Evolutionary conservation across 2,329 filamentous ascomycete genomes (phyloP), one percentile per base, ranked within the genome.

Genomic region (Aspergillus ochraceoroseus): DNA sequence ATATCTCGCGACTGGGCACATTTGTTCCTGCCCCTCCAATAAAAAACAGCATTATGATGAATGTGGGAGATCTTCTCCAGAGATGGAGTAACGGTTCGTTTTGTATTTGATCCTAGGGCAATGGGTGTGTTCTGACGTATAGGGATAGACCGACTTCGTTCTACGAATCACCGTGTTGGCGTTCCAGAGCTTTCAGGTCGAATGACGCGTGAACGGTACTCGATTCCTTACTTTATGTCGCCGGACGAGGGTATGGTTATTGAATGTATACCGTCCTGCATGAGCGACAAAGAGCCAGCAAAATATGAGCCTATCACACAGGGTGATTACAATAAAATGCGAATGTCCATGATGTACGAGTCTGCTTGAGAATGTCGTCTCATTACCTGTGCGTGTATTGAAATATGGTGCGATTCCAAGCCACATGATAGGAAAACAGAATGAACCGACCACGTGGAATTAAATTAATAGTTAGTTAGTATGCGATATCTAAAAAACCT

Each of bases 221-320:
- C 77, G 6, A 80, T 80, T 37, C 75, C 76, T 0, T 80, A 79
- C 52, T 80, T 81, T 40, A 65, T 79, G 20, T 60, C 65, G 4
- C 73, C 76, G 0, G 70, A 77, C 46, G 62, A 68, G 2, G 63
- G 71, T 29, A 62, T 67, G 3, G 57, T 73, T 6, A 73, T 80
- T 36, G 72, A 76, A 50, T 76, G 72, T 48, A 63, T 79, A 31
- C 64, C 69, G 1, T 67, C 67, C 4, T 75, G 71, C 46, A 63
- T 60, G 14, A 64, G 64, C 7, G 62, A 63, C 12, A 57, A 59
- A 1, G 62, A 68, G 35, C 67, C 70, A 1, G 63, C 70, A 26
- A 75, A 71, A 53, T 78, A 79, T 50, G 67, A 70, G 38, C 72
- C 74, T 14, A 74, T 68, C 30, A 68, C 65, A 3, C 58, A 64